Base-by-base conservation (phyloP, 2,329 filamentous ascomycete species). In the Dichotomopilus funicola region DNA sequence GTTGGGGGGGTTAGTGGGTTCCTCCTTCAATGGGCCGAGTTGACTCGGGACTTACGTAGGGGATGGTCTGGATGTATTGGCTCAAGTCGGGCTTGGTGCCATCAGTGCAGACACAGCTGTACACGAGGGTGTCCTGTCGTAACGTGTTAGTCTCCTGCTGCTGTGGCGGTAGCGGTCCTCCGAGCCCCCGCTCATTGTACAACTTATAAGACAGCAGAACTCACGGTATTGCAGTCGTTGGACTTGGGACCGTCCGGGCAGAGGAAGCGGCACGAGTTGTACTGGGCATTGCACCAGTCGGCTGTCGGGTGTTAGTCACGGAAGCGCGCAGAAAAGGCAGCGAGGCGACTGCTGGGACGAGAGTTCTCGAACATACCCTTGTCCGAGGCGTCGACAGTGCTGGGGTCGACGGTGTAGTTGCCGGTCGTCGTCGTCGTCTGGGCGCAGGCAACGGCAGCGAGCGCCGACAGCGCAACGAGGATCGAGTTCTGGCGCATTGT, bases 41-140 rank as follows among this genome's bases (percentile, higher is more conserved):
- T 11, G 19, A 37, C 34, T 38, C 6, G n/a, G 41, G 4, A 62
- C 70, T 61, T 63, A 72, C 70, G 55, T 70, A 73, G 48, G 75
- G 74, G 61, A 83, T 69, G 2, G 78, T 80, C 71, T 81, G 74
- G 49, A 59, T 62, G 70, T 80, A 83, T 67, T 77, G 74, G 67
- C 80, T 70, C 46, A 83, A 73, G 56, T 75, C 77, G 11, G 79
- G 78, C 6, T 72, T 70, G 47, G 72, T 74, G 63, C 66, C 70
- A 68, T 81, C 79, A 37, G 65, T 52, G 72, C 80, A 82, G 12
- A 68, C 72, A 68, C 80, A 83, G 12, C 65, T 61, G 69, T 73
- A 82, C 52, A 68, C 61, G 44, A 82, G 72, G 44, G 71, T 71
- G 42, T 53, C 52, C 75, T 80, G 59, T 44, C 57, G 34, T 12